Evolutionary conservation across 441 rosid genomes (phyloP), one percentile per base, ranked within the genome.

Genomic region (Eugenia klotzschiana): DNA sequence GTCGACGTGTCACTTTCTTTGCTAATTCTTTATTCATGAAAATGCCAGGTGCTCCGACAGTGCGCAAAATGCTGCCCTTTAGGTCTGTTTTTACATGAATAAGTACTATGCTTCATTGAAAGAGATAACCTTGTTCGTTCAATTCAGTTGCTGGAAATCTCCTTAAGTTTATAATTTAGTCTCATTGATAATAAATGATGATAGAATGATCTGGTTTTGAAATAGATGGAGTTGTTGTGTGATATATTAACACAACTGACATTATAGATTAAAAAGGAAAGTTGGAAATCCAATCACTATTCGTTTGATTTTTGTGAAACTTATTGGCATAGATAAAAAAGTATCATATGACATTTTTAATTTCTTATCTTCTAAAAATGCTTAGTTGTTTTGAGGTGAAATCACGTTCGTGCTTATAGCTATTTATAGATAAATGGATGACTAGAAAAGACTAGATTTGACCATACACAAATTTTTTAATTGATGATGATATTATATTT

Each of bases 1-100:
- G 99, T 33, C 98, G 98, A 55, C 94, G 99, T 51, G 93, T 97
- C 88, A 95, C 98, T 82, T 97, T 97, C 91, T 97, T 97, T 89
- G 95, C 99, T 80, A 97, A 97, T 87, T 94, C 99, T 84, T 88
- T 97, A 82, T 95, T 93, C 88, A 97, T 97, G 99, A 92, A 89
- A 87, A 91, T 97, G 95, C 99, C 99, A 72, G 83, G 85, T n/a
- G 98, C 99, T 83, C 99, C 98, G 27, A 92, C 87, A 90, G 97
- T 97, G 60, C 97, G 93, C 80, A 93, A 91, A 90, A 95, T 97
- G 98, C 88, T 95, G 82, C 94, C 99, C 56, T 95, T 95, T 80
- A 95, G 99, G 99, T 93, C 79, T 87, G 92, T 86, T 22, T 82
- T 84, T 79, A 26, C 55, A 46, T 64, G 43, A 64, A 64, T 1